Conservation (phyloP, 1,284 basidiomycete genomes). For the Sporisorium reilianum region DNA sequence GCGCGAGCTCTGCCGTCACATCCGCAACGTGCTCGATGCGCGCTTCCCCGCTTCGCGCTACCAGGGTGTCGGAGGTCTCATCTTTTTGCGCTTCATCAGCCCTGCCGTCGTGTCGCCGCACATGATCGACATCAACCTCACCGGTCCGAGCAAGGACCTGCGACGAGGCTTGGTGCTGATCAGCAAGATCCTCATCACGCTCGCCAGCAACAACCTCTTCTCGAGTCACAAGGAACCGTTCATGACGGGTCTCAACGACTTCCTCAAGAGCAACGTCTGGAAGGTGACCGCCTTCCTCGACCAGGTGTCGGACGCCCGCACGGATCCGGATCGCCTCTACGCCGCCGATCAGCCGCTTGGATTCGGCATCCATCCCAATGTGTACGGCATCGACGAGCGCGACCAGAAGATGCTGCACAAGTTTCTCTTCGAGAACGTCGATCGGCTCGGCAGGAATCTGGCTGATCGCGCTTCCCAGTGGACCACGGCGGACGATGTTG, state of each 20-base stretch:
- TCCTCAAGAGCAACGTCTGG: constrained; percentile 64
- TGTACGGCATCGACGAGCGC: constrained; percentile 58
- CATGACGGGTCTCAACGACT: constrained; percentile 65
- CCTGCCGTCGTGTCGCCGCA: constrained; percentile 64
- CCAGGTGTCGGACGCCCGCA: constrained; percentile 61
- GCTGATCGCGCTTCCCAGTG: constrained; percentile 27
- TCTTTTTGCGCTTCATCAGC: constrained; percentile 65
- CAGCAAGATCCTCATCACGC: constrained; percentile 65
- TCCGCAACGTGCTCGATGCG: constrained; percentile 58
- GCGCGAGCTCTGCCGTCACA: constrained; percentile 65
- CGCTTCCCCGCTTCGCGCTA: constrained; percentile 64
- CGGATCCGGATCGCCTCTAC: constrained; percentile 62
- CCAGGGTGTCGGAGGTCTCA: constrained; percentile 65
- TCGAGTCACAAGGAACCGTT: constrained; percentile 65
- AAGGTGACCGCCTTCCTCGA: constrained; percentile 64
- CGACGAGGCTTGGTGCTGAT: constrained; percentile 61
- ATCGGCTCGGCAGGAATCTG: constrained; percentile 60
- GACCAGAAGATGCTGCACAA: constrained; percentile 57
- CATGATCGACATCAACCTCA: constrained; percentile 65
- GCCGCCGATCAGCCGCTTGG: constrained; percentile 65
- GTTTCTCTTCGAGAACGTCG: constrained; percentile 61
- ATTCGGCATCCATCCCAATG: constrained; percentile 61
- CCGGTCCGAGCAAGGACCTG: constrained; percentile 55
- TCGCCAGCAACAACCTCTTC: constrained; percentile 63
- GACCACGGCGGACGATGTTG: constrained; percentile 1